phyloP scores from a whole-genome alignment of 2,329 filamentous ascomycete genomes.

The Pezicula carpinea region DNA sequence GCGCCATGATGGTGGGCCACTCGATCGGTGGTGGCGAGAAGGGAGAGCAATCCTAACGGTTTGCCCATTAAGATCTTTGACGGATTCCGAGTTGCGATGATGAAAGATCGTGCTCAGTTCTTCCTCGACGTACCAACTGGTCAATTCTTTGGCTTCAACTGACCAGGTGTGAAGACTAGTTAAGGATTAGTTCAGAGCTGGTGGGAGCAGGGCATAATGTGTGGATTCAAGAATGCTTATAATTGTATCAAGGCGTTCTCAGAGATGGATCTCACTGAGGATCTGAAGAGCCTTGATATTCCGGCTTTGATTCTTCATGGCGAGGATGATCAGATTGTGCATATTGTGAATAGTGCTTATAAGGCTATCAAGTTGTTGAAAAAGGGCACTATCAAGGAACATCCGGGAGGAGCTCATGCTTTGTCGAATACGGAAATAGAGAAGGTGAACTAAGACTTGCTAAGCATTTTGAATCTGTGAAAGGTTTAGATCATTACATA shows the following conservation, averaged over 20 bases:
- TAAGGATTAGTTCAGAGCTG: conserved; percentile 35
- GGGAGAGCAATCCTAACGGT: conserved; percentile 30
- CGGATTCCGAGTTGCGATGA: conserved; percentile 32
- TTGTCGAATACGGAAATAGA: conserved; percentile 33
- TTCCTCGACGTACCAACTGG: conserved; percentile 32
- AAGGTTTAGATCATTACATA: too few relatives aligned
- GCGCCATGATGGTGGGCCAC: conserved; percentile 33
- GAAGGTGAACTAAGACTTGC: conserved; percentile 32
- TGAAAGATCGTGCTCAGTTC: conserved; percentile 30
- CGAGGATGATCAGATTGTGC: conserved; percentile 37
- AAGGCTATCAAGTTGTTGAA: conserved; percentile 31
- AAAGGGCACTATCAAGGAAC: conserved; percentile 35
- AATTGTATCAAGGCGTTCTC: conserved; percentile 36
- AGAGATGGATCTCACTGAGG: conserved; percentile 36
- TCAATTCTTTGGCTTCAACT: conserved; percentile 33
- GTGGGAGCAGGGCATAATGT: conserved; percentile 36
- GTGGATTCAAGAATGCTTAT: conserved; percentile 33
- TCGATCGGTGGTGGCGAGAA: conserved; percentile 38
- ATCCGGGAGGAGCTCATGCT: conserved; percentile 33
- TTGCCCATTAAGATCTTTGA: conserved; percentile 33
- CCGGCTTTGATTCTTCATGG: conserved; percentile 36
- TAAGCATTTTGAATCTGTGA: conserved; percentile 25
- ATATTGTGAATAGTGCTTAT: conserved; percentile 27
- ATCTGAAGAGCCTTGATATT: conserved; percentile 34
- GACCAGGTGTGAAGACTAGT: conserved; percentile 24